Evolutionary conservation across 2,329 filamentous ascomycete genomes (phyloP).

Genomic region (Monosporascus sp.): DNA sequence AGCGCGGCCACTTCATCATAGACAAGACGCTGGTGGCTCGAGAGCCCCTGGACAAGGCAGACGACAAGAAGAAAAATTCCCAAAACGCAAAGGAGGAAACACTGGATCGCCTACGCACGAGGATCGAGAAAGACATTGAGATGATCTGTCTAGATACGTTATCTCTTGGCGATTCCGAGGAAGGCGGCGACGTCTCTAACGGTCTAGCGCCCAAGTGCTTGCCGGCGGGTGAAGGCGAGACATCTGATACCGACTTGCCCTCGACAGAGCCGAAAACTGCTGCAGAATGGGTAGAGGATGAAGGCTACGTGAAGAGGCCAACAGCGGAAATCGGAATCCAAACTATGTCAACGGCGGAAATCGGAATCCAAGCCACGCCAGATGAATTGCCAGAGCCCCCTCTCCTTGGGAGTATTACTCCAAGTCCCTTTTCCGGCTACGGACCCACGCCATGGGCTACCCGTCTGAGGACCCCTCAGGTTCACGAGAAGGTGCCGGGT

Average conservation of each 20-base stretch:
- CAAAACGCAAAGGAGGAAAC: constrained; percentile 33
- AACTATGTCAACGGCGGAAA: background rate
- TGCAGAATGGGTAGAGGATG: background rate
- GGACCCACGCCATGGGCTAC: background rate
- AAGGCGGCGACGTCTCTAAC: constrained; percentile 11
- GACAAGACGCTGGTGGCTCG: constrained; percentile 41
- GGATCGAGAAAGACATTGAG: constrained; percentile 42
- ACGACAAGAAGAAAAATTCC: constrained; percentile 24
- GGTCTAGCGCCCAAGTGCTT: background rate
- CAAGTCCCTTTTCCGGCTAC: background rate
- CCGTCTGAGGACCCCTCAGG: background rate
- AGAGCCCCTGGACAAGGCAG: constrained; percentile 26
- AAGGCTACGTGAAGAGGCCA: too few species aligned
- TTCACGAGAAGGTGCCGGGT: background rate
- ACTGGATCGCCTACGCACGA: constrained; percentile 35
- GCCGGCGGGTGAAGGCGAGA: background rate
- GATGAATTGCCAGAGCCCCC: background rate
- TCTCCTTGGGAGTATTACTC: background rate
- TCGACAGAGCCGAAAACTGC: background rate
- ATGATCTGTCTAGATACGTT: constrained; percentile 48
- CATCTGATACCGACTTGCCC: background rate
- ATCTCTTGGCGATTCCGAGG: constrained; percentile 32
- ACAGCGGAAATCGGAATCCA: background rate
- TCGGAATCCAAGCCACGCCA: background rate
- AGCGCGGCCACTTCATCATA: constrained; percentile 48